Conservation (phyloP, 2,329 filamentous ascomycete species). For the Aspergillus bombycis region DNA sequence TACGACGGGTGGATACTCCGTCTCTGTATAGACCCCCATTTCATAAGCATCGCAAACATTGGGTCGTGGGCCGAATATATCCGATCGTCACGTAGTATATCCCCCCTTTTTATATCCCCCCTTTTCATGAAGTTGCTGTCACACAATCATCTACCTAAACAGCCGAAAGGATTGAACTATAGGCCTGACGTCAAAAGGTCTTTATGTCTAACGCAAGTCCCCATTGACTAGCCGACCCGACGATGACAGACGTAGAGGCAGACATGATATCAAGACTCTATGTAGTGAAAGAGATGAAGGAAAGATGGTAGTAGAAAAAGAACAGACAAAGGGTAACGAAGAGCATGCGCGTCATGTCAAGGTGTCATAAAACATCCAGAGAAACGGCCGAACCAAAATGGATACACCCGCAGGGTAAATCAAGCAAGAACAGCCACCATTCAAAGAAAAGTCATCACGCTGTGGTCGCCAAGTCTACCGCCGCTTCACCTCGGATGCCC, state of each 20-base stretch:
- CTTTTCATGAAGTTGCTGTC: not conserved
- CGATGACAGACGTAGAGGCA: conserved; percentile 4
- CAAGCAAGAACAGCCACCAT: conserved; percentile 33
- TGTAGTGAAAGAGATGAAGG: conserved; percentile 6
- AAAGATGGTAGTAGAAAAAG: conserved; percentile 3
- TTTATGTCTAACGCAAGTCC: conserved; percentile 3
- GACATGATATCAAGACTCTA: conserved; percentile 13
- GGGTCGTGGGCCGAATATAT: not conserved
- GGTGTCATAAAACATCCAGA: conserved; percentile 34
- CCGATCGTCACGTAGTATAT: not conserved
- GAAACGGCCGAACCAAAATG: conserved; percentile 32
- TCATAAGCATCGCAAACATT: not conserved
- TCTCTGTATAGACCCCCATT: not conserved
- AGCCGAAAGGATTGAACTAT: not conserved
- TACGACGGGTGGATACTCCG: not conserved
- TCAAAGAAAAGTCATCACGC: conserved; percentile 19
- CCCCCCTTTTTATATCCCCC: not conserved
- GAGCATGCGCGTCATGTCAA: conserved; percentile 25
- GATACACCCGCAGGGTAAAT: conserved; percentile 29
- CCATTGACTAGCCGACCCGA: conserved; percentile 3
- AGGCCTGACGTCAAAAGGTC: not conserved
- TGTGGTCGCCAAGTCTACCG: conserved; percentile 51
- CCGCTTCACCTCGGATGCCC: conserved; percentile 86
- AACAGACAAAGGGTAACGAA: conserved; percentile 13
- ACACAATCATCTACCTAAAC: not conserved